A percentile compares a stretch with the other conserved stretches of the same genome.
Evolutionary conservation across 345 rosid genomes (phyloP).

Genomic region (Brassica carinata): DNA sequence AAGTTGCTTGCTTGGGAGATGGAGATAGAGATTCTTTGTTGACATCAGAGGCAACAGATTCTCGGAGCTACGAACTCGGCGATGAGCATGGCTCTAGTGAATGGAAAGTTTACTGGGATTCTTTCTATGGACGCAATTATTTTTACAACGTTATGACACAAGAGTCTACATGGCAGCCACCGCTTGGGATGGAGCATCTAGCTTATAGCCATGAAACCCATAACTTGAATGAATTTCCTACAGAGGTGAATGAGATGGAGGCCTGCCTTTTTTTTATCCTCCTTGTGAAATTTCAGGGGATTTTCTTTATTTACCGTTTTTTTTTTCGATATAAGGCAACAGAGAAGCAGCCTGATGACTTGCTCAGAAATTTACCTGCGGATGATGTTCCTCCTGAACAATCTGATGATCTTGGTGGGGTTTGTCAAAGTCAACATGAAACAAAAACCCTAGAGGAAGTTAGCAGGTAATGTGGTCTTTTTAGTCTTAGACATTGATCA

Average conservation of each 20-base stretch:
- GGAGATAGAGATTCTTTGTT: conserved; percentile 26
- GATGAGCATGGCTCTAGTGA: conserved; percentile 44
- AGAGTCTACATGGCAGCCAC: conserved; percentile 74
- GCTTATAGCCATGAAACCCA: conserved; percentile 24
- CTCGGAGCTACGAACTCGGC: conserved; percentile 34
- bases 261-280: conserved; percentile 18
- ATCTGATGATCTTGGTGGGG: conserved; percentile 37
- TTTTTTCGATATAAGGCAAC: conserved; percentile 24
- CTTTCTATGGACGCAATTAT: conserved; percentile 65
- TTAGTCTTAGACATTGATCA: conserved; percentile 8
- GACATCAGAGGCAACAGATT: conserved; percentile 27
- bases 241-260: conserved; percentile 42
- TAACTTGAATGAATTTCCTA: conserved; percentile 38
- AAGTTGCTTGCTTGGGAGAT: conserved; percentile 27
- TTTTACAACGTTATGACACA: conserved; percentile 65
- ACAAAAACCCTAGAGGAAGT: conserved; percentile 38
- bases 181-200: conserved; percentile 67
- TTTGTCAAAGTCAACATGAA: conserved; percentile 25
- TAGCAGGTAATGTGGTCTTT: conserved; percentile 36
- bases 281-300: conserved; percentile 21
- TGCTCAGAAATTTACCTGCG: background rate
- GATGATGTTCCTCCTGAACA: background rate
- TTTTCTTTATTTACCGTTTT: conserved; percentile 9
- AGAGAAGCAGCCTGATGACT: conserved; percentile 37
- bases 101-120: conserved; percentile 82